Evolutionary conservation across 179 eudicot species (phyloP).

Genomic region (Actinidia arguta): DNA sequence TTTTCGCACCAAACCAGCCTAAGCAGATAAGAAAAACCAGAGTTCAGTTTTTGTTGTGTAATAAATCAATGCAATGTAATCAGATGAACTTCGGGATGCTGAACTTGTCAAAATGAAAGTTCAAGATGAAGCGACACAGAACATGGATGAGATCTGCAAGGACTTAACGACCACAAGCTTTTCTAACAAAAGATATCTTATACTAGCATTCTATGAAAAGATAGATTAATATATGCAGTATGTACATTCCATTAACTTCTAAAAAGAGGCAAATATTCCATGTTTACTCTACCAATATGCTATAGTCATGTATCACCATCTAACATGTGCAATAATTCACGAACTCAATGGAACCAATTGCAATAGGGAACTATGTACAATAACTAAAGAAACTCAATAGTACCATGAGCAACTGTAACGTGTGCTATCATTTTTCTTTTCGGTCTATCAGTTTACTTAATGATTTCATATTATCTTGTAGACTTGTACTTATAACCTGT

Average conservation of each 20-base stretch:
- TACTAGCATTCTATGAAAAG: background rate
- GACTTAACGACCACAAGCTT: background rate
- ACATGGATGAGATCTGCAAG: background rate
- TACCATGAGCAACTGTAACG: background rate
- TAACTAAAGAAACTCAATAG: background rate
- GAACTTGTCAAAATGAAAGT: background rate
- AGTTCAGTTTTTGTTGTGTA: slow-evolving; percentile 1
- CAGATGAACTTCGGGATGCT: background rate
- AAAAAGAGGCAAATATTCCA: too few species aligned
- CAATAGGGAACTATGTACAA: too few species aligned
- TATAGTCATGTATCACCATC: too few species aligned
- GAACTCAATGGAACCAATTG: too few species aligned
- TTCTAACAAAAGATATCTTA: background rate
- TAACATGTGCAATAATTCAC: too few species aligned
- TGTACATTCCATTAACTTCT: background rate
- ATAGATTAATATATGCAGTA: background rate
- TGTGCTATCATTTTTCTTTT: too few species aligned
- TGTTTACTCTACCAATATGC: too few species aligned
- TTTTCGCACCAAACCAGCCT: slow-evolving; percentile 99
- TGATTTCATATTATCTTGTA: too few species aligned
- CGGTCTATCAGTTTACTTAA: too few species aligned
- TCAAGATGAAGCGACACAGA: background rate
- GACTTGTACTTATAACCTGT: too few species aligned
- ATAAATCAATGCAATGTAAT: slow-evolving; percentile 5
- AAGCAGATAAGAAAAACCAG: slow-evolving; percentile 14